Evolutionary conservation across 805 yeast genomes (phyloP).

Genomic region (Starmerella asiatica): DNA sequence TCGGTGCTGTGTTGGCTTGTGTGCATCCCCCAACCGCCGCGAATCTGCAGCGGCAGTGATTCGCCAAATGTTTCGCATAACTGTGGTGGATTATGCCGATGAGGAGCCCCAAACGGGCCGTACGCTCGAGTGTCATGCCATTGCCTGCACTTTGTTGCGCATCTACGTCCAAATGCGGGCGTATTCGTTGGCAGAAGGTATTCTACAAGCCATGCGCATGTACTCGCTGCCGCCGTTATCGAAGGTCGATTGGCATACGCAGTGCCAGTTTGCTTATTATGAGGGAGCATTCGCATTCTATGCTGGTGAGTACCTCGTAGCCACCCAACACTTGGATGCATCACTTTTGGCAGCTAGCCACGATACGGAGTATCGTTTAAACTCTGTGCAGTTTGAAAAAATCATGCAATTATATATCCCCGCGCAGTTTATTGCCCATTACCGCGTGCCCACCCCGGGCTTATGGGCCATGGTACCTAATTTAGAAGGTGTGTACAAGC

Average conservation of each 20-base stretch:
- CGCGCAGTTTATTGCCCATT: slow-evolving; percentile 5
- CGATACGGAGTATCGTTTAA: slow-evolving; percentile 1
- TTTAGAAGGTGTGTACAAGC: slow-evolving; percentile 9
- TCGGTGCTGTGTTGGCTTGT: too few species aligned
- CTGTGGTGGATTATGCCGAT: slow-evolving; percentile 10
- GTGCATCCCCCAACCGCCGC: neutral
- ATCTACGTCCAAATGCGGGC: slow-evolving; percentile 18
- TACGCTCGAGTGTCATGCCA: slow-evolving; percentile 13
- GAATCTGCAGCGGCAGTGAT: slow-evolving; percentile 10
- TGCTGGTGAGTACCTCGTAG: slow-evolving; percentile 12
- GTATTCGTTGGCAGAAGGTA: slow-evolving; percentile 19
- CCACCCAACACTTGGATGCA: slow-evolving; percentile 5
- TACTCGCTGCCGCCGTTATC: slow-evolving; percentile 15
- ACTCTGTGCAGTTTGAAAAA: slow-evolving; percentile 6
- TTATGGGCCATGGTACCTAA: slow-evolving; percentile 14
- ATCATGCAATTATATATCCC: slow-evolving; percentile 18
- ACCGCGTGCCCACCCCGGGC: slow-evolving; percentile 9
- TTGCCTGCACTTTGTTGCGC: slow-evolving; percentile 13
- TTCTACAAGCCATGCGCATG: slow-evolving; percentile 13
- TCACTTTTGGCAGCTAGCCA: slow-evolving; percentile 4
- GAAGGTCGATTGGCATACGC: slow-evolving; percentile 7
- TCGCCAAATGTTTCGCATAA: slow-evolving; percentile 14
- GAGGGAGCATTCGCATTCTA: slow-evolving; percentile 16
- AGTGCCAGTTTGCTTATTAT: slow-evolving; percentile 15
- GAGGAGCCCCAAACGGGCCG: slow-evolving; percentile 15